Evolutionary conservation across 208 protist genomes (phyloP), one percentile per base, ranked within the genome.

Genomic region (Leishmania lainsoni): DNA sequence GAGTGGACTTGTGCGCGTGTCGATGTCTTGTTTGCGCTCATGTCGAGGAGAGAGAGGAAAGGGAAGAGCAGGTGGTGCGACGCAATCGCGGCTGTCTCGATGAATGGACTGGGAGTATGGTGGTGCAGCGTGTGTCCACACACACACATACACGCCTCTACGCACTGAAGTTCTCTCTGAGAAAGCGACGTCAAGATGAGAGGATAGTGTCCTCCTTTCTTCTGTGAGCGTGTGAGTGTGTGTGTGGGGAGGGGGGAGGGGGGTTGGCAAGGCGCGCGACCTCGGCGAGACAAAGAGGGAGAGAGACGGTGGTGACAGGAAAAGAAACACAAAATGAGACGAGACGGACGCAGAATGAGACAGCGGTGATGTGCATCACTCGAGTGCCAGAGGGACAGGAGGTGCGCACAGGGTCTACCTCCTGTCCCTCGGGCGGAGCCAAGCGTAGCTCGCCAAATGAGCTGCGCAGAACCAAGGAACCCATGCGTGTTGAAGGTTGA

Each of bases 31-130:
- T 29, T 45, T 54, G 68, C 32, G 42, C 26, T 54, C 68, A 52
- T 73, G 26, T 52, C 68, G 42, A 49, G 9, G 22, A 26, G 32
- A 71, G 35, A 71, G 14, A 29, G 26, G 56, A 74, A 81, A 78
- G 42, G 81, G 39, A 12, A 70, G n/a, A n/a, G n/a, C n/a, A n/a
- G 52, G 22, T 16, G 17, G 58, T 63, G 56, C 12, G 49, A 48
- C 45, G 29, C 39, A 63, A 63, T 17, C 12, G 61, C 61, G 61
- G 12, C 32, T 14, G 61, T 68, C 61, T 68, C 61, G 12, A 65
- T 51, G 10, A 2, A 39, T 8, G 17, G 26, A 68, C 61, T 17
- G 39, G 61, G 61, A 1, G 14, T 5, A 29, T 32, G 29, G 29
- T 39, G 61, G 61, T 39, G 61, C 61, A 14, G 61, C 61, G 61